Evolutionary conservation across 352 stramenopile genomes (phyloP).

Genomic region (Pythium myriotylum): DNA sequence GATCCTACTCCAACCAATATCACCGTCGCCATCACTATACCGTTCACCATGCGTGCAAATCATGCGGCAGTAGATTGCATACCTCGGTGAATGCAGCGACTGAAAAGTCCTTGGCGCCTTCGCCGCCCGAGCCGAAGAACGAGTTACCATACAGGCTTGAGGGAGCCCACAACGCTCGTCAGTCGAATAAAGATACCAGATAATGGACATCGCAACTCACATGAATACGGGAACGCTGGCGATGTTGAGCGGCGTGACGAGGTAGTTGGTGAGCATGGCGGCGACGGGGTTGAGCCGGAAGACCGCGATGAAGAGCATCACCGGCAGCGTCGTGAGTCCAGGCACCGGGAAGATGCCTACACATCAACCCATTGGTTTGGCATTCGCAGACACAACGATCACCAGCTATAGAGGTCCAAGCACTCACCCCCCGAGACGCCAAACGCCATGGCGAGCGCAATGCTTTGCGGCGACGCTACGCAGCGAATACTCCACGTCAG

Average conservation of each 20-base stretch:
- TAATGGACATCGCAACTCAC: conserved; percentile 27
- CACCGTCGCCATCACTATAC: background rate
- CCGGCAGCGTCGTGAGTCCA: conserved; percentile 68
- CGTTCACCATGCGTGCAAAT: background rate
- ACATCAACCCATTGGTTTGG: background rate
- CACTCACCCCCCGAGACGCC: conserved; percentile 59
- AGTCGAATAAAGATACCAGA: too few species aligned
- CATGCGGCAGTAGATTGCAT: background rate
- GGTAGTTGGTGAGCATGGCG: conserved; percentile 84
- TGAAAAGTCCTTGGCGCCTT: conserved; percentile 63
- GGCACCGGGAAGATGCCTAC: conserved; percentile 79
- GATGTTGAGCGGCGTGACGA: conserved; percentile 80
- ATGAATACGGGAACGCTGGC: conserved; percentile 78
- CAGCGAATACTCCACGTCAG: background rate
- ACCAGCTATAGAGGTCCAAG: background rate
- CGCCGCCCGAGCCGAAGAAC: conserved; percentile 40
- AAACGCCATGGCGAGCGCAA: conserved; percentile 80
- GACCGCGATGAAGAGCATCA: conserved; percentile 78
- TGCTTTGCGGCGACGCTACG: conserved; percentile 67
- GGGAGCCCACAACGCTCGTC: too few species aligned
- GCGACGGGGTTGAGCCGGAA: conserved; percentile 82
- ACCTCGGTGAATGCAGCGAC: conserved; percentile 67
- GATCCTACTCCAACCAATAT: conserved; percentile 40
- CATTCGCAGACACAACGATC: background rate
- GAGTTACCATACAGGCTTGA: conserved; percentile 72